phyloP scores from a whole-genome alignment of 805 yeast genomes.

The Ogataea wickerhamii region DNA sequence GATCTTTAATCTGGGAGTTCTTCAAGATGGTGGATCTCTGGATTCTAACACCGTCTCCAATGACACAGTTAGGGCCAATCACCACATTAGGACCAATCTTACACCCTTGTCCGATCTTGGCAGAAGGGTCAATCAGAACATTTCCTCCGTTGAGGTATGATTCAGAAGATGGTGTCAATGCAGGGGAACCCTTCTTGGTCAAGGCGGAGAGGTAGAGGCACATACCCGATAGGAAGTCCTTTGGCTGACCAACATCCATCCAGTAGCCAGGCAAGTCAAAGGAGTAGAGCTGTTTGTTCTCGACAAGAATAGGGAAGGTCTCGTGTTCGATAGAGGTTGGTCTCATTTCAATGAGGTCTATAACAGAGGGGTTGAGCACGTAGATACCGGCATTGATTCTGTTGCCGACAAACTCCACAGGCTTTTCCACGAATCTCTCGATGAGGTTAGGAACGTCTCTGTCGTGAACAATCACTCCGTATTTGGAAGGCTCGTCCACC shows the following conservation, averaged over 20 bases:
- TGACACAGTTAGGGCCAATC: conserved; percentile 91
- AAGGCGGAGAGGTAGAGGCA: conserved; percentile 84
- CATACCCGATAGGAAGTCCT: conserved; percentile 97
- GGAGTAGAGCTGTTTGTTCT: conserved; percentile 82
- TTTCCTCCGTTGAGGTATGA: conserved; percentile 83
- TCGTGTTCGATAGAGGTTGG: conserved; percentile 99
- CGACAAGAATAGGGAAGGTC: conserved; percentile 96
- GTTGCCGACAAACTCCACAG: conserved; percentile 98
- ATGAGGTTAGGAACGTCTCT: conserved; percentile 91
- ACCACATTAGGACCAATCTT: conserved; percentile 98
- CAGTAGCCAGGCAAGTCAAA: conserved; percentile 99
- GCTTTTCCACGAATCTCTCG: conserved; percentile 98
- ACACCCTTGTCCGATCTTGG: conserved; percentile 87
- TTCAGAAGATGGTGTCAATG: conserved; percentile 57
- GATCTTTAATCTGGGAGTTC: conserved; percentile 90
- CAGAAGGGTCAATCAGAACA: conserved; percentile 92
- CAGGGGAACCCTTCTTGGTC: conserved; percentile 71
- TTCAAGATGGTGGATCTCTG: conserved; percentile 90
- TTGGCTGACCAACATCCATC: conserved; percentile 99
- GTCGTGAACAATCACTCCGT: conserved; percentile 99
- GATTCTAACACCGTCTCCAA: conserved; percentile 98
- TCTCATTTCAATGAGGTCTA: conserved; percentile 93
- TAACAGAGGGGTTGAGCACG: conserved; percentile 95
- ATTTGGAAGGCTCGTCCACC: conserved; percentile 99
- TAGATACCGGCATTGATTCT: conserved; percentile 99